Evolutionary conservation across 2,329 filamentous ascomycete genomes (phyloP), one percentile per base, ranked within the genome.

Genomic region (Aspergillus chevalieri): DNA sequence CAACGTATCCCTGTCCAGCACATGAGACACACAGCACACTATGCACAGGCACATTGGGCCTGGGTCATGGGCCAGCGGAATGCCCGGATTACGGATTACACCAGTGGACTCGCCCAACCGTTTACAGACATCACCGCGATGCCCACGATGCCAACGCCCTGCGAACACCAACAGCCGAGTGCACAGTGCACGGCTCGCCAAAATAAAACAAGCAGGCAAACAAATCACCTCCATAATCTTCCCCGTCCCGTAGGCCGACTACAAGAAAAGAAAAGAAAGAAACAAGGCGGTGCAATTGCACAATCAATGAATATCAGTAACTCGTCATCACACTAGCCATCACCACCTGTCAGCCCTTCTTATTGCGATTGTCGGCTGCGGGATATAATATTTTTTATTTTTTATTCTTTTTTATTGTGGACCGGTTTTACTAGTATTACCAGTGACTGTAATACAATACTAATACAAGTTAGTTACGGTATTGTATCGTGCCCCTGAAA

Each of bases 161-260:
- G 26, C 26, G 9, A 28, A 28, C 26, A 9, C 26, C 26, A 26
- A 26, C 26, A 12, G 6, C 26, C 26, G 6, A 28, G 9, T 12
- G 26, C 3, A 10, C 9, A 28, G 9, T 28, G 26, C 9, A 28
- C 26, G 26, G 26, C 9, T 10, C 10, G 47, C 47, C 30, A 19
- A 46, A 50, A 38, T 47, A 52, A 44, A 15, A 44, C 44, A 45
- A 5, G 8, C 15, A 45, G 22, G 14, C 47, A 46, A 38, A 44
- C 14, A 46, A 38, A 47, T 30, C 26, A 39, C 30, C 28, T 33
- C 39, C 44, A 28, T 26, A 38, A 19, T 15, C n/a, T 19, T n/a
- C 34, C 34, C n/a, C n/a, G 9, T n/a, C n/a, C 17, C 17, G 2
- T 17, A 17, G 34, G 34, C 17, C 17, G 17, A 2, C 17, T 15